Base-by-base conservation (phyloP, 208 protist genomes). In the Leptomonas pyrrhocoris region DNA sequence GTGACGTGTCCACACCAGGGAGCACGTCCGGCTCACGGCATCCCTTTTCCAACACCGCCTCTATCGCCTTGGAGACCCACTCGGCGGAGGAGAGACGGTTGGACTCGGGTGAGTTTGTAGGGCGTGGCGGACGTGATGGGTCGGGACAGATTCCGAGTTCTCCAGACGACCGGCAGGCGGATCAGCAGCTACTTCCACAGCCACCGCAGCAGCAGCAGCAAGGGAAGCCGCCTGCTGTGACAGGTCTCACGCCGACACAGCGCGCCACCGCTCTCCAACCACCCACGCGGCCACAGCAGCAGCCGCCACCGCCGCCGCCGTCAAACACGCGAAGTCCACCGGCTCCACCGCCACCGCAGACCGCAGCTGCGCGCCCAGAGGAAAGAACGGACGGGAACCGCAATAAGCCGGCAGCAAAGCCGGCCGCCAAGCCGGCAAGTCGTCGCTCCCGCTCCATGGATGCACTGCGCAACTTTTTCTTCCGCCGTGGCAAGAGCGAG, bases 371-470 rank as follows among this genome's bases (percentile, higher is more conserved):
- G 18, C 46, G 31, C 40, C 38, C 36, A 19, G 61, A 50, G 19
- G 15, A 50, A 56, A 49, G 45, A n/a, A n/a, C n/a, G n/a, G n/a
- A 12, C 15, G 13, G 13, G 27, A 43, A 58, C 54, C 21, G 42
- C 40, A n/a, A 27, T n/a, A 31, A 58, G 36, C 42, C 53, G 2
- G 49, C 45, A 21, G n/a, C 40, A 38, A 68, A 67, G 56, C 68
- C 40, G 30, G 36, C 68, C 6, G 55, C 50, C 2, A 64, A 62
- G 50, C 34, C 69, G n/a, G 61, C 51, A 16, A 66, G 38, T 5
- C 61, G 64, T 36, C 88, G 88, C 27, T 85, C 85, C 19, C 62
- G 81, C 25, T 94, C 88, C 18, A 71, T 94, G 50, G 88, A 89
- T 13, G 82, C 74, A 4, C 59, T 85, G 31, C 75, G 67, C 50